Base-by-base conservation (phyloP, 495 filamentous ascomycete species). In the Gamarada debralockiae region DNA sequence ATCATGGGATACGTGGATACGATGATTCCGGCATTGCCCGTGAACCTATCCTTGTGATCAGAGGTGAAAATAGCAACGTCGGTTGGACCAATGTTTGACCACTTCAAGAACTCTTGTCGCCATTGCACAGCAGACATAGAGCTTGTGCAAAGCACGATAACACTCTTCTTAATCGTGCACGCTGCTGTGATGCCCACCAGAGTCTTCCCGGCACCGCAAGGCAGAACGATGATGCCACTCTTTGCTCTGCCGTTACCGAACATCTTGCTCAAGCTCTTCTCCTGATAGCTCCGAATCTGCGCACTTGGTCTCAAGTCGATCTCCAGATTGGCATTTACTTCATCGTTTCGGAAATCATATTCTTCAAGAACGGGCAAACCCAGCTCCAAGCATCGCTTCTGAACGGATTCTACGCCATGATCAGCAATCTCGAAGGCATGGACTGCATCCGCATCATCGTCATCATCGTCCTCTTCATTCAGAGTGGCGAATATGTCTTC, bases 1-100 rank as follows among this genome's bases (percentile, higher is more conserved):
- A 99, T 90, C 93, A 99, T 99, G 41, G 90, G 90, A 66, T 99
- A 99, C 0, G 93, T 97, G 33, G 90, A 95, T 34, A 99, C 91
- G 59, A 97, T 92, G 60, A 97, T 90, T 52, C 93, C 95, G 0
- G 93, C 95, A 49, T 86, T 92, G 20, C 90, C 78, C 1, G 85
- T 81, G 68, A 99, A 96, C 59, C 84, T 88, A 38, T 86, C 83
- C 66, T 99, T 99, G 66, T 88, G 84, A 58, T 95, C 92, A 1
- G 92, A 91, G 2, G 93, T 97, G 67, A 99, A 99, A 53, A 96
- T 80, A 34, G 92, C 87, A 62, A 99, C 87, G 61, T 96, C 89
- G 52, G 90, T 83, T 0, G 93, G 90, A 59, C 89, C 88, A 62
- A 99, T 95, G 61, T 97, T 97, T 43, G 92, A 96, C 93, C 93